Evolutionary conservation across 2,329 filamentous ascomycete genomes (phyloP).

Genomic region (Scedosporium apiospermum): DNA sequence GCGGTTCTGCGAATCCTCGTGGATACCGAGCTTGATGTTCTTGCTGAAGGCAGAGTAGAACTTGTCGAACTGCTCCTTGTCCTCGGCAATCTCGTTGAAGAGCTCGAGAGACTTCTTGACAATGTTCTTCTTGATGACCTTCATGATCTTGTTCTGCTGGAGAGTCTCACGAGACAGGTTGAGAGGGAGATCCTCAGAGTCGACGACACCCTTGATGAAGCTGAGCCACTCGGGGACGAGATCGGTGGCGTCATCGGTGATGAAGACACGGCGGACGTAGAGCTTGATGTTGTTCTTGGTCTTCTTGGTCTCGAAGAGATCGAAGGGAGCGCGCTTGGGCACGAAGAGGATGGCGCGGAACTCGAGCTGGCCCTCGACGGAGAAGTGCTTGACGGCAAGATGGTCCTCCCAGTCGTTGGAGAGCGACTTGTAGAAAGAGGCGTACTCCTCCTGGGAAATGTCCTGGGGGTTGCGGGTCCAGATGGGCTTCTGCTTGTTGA

Average conservation of each 20-base stretch:
- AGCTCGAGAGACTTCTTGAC: slow-evolving; percentile 99
- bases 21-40: slow-evolving; percentile 99
- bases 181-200: slow-evolving; percentile 98
- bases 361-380: slow-evolving; percentile 98
- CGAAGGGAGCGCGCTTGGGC: slow-evolving; percentile 98
- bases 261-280: slow-evolving; percentile 99
- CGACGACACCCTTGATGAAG: slow-evolving; percentile 99
- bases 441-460: slow-evolving; percentile 94
- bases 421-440: slow-evolving; percentile 98
- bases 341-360: slow-evolving; percentile 99
- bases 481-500: slow-evolving; percentile 99
- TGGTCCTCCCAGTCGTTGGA: slow-evolving; percentile 99
- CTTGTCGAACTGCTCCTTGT: slow-evolving; percentile 99
- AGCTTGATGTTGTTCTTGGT: slow-evolving; percentile 99
- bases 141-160: slow-evolving; percentile 99
- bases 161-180: slow-evolving; percentile 99
- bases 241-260: slow-evolving; percentile 98
- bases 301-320: slow-evolving; percentile 99
- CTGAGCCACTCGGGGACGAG: slow-evolving; percentile 98
- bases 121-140: slow-evolving; percentile 99
- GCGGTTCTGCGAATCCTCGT: slow-evolving; percentile 99
- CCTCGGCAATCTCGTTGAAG: slow-evolving; percentile 97
- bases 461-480: slow-evolving; percentile 98
- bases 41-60: slow-evolving; percentile 99
- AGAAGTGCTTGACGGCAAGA: slow-evolving; percentile 99